A percentile compares a stretch with the other conserved stretches of the same genome.
Evolutionary conservation across 1,284 basidiomycete genomes (phyloP).

Genomic region (Irpex rosettiformis): DNA sequence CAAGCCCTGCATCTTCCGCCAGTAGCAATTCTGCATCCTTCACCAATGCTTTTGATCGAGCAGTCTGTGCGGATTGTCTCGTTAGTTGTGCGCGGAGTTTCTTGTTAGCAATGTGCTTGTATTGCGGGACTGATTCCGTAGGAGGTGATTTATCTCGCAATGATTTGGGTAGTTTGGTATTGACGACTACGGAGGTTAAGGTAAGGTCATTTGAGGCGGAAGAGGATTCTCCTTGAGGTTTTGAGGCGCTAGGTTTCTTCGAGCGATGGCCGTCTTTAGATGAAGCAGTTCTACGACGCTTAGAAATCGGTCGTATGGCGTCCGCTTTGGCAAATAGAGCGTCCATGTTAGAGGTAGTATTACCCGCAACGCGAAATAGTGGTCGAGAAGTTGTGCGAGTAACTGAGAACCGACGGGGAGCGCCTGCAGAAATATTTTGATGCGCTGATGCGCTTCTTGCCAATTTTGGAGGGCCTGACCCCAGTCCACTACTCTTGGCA

Average conservation of each 20-base stretch:
- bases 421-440: no score
- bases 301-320: conserved; percentile 49
- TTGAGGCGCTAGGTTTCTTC: conserved; percentile 17
- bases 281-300: conserved; percentile 39
- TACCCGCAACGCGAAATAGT: no score
- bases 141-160: conserved; percentile 42
- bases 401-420: no score
- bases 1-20: conserved; percentile 61
- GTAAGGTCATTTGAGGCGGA: conserved; percentile 42
- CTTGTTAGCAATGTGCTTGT: conserved; percentile 69
- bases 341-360: conserved; percentile 46
- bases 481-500: no score
- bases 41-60: conserved; percentile 52
- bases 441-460: no score
- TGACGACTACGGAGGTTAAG: conserved; percentile 50
- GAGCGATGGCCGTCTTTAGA: conserved; percentile 19
- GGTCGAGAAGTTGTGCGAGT: no score
- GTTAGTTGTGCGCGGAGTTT: conserved; percentile 71
- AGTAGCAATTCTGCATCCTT: conserved; percentile 61
- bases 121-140: conserved; percentile 40
- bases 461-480: no score
- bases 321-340: conserved; percentile 69
- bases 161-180: conserved; percentile 58
- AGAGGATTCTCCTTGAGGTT: background rate
- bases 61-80: conserved; percentile 54